Evolutionary conservation across 805 yeast genomes (phyloP), one percentile per base, ranked within the genome.

Genomic region (Lachancea sp.): DNA sequence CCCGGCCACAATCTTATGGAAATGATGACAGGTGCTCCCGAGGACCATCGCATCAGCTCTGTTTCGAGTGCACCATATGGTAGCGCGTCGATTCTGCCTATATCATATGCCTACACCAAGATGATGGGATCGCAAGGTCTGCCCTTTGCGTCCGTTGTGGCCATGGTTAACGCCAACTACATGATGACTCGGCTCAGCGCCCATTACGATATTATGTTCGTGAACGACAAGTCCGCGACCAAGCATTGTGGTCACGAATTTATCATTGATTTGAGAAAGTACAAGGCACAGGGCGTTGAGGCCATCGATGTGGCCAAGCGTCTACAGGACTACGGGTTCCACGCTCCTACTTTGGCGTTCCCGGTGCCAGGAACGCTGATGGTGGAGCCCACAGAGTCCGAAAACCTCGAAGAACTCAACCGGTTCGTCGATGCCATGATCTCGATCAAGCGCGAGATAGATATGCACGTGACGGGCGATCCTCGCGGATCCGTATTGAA

Each of bases 331-430:
- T 93, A 91, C 64, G 96, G 98, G 0, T 93, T 93, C 79, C 99
- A 93, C 67, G 96, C 96, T 1, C 99, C 99, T 50, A 93, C 99
- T 20, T 82, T 93, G 86, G 93, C 98, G 2, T 93, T 93, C 86
- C 99, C 99, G 9, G 95, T 93, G 42, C 91, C 97, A 4, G 95
- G 95, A 50, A 93, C 99, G 2, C 75, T 93, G 56, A 93, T 93
- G 99, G 80, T 93, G 51, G 99, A 93, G 70, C 99, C 99, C 48
- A 93, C 99, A 2, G 99, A 93, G 69, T 82, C 93, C 16, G 99
- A 93, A 69, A 80, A 88, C 60, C 68, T 83, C 58, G 85, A 74
- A 45, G 99, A 93, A 69, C 73, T 93, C 50, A 91, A 93, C 67
- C 77, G 97, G 59, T 91, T 93, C 67, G 82, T 89, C 45, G 89